Conservation (phyloP, 371 early-diverging fungal genomes). For the Syncephalastrum sp. region DNA sequence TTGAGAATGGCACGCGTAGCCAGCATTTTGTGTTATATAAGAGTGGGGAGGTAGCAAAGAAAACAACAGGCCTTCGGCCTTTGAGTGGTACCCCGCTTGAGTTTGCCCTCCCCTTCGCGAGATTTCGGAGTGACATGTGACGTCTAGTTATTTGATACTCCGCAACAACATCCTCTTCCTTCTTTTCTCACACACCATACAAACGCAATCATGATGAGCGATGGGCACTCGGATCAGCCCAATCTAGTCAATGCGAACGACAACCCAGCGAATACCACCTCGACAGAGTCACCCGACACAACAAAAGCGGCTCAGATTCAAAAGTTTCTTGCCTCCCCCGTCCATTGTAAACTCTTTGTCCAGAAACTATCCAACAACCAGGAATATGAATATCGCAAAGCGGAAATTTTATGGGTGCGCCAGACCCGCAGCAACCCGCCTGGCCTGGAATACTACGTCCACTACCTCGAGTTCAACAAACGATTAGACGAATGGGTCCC, state of each 20-base stretch:
- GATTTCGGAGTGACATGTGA: too few species aligned
- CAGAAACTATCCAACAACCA: conserved; percentile 50
- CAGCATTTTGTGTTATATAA: conserved; percentile 22
- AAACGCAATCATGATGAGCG: conserved; percentile 1
- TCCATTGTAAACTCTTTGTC: conserved; percentile 74
- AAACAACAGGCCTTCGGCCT: too few species aligned
- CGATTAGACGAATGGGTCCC: conserved; percentile 99
- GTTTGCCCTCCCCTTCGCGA: too few species aligned
- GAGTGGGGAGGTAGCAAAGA: conserved; percentile 14
- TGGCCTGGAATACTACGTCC: conserved; percentile 92
- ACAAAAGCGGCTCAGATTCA: conserved; percentile 9
- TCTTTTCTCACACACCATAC: too few species aligned
- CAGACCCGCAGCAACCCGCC: conserved; percentile 33
- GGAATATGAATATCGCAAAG: conserved; percentile 74
- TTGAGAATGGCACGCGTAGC: conserved; percentile 47
- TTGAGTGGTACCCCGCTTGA: too few species aligned
- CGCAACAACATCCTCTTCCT: too few species aligned
- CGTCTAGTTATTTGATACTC: too few species aligned
- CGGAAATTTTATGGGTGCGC: conserved; percentile 92
- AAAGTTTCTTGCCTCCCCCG: conserved; percentile 30
- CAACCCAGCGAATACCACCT: neutral
- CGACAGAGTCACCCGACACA: neutral
- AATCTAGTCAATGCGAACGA: conserved; percentile 1
- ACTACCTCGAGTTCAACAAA: conserved; percentile 98
- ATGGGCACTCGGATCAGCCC: neutral